Conservation (phyloP, 2,329 filamentous ascomycete species). For the Fonsecaea pedrosoi region DNA sequence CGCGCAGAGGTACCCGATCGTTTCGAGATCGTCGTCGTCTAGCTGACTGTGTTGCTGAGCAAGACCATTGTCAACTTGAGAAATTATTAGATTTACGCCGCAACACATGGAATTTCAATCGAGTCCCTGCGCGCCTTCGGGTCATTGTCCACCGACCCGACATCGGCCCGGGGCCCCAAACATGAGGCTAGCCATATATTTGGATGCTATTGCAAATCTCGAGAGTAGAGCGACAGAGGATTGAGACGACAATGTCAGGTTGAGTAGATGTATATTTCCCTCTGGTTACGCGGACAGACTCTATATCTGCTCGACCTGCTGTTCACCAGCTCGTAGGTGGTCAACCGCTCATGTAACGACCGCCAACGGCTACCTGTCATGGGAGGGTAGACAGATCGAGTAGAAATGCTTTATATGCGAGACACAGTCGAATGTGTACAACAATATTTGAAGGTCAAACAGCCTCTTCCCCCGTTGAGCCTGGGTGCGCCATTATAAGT, state of each 20-base stretch:
- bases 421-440: neutral
- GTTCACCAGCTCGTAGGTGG: neutral
- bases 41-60: neutral
- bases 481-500: slow-evolving; percentile 28
- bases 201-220: neutral
- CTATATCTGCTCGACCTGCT: neutral
- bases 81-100: neutral
- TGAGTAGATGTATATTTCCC: neutral
- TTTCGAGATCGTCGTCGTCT: neutral
- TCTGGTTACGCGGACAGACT: neutral
- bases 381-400: neutral
- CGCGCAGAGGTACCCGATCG: neutral
- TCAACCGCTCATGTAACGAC: neutral
- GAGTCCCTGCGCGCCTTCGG: slow-evolving; percentile 12
- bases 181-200: neutral
- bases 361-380: neutral
- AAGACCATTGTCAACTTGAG: neutral
- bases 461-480: neutral
- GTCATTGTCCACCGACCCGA: slow-evolving; percentile 19
- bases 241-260: neutral
- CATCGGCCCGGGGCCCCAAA: slow-evolving; percentile 9
- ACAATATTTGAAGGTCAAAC: neutral
- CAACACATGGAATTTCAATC: neutral
- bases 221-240: neutral
- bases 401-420: slow-evolving; percentile 12